These are phyloP conservation scores for Pleodorina starrii DNA, from an alignment of 139 green algal species.

Conservation along the genomic window DNA sequence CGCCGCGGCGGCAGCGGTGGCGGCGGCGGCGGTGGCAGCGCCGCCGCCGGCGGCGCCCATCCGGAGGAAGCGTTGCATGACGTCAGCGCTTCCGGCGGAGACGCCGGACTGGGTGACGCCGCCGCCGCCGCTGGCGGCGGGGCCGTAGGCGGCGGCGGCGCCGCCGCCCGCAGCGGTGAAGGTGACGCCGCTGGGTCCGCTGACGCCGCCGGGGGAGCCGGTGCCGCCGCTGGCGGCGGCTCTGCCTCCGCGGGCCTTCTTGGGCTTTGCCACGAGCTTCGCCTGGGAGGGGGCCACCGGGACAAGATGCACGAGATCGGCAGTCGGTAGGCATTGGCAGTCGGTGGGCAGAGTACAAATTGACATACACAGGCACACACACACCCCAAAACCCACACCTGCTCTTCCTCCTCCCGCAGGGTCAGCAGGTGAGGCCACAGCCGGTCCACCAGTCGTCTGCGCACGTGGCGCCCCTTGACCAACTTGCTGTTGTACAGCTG, in stretches of 20 bases:
- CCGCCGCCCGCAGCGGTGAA: neutral
- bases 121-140: too few relatives aligned
- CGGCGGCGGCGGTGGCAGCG: neutral
- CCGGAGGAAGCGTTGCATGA: constrained; percentile 20
- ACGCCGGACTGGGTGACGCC: neutral
- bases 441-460: neutral
- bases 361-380: too few relatives aligned
- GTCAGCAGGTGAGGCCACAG: constrained; percentile 31
- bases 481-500: neutral
- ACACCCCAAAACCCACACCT: too few relatives aligned
- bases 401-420: neutral
- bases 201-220: constrained; percentile 6
- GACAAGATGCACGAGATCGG: too few relatives aligned
- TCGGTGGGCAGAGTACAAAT: too few relatives aligned
- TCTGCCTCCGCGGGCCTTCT: neutral
- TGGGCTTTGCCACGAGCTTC: constrained; percentile 24
- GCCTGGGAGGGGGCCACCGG: neutral
- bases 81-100: neutral
- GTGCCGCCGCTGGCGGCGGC: neutral
- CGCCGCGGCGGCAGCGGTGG: neutral
- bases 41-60: neutral
- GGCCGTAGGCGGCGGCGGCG: neutral
- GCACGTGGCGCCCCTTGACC: constrained; percentile 27
- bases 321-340: too few relatives aligned
- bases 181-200: neutral